These are phyloP conservation scores for Coemansia sp. DNA, from an alignment of 192 early-diverging fungal species.

Conservation along the genomic window DNA sequence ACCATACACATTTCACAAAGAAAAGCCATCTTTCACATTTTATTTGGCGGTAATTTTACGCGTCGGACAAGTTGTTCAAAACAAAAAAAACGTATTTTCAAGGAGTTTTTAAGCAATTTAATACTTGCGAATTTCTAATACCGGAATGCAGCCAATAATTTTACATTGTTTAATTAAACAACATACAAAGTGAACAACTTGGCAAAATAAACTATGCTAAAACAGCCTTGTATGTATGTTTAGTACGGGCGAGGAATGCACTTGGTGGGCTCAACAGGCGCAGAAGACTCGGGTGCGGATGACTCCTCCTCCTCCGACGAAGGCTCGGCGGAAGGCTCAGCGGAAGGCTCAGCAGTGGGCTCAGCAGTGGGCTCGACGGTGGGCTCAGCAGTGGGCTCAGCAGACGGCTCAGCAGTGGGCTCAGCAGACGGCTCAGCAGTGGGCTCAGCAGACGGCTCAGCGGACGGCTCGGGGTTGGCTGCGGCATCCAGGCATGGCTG, in stretches of 20 bases:
- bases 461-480: background rate
- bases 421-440: background rate
- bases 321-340: background rate
- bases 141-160: too few relatives aligned
- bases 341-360: background rate
- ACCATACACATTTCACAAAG: too few relatives aligned
- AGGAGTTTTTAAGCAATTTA: too few relatives aligned
- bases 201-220: background rate
- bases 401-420: background rate
- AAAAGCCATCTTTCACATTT: too few relatives aligned
- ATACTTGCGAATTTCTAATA: too few relatives aligned
- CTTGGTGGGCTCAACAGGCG: background rate
- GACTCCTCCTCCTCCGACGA: slow-evolving; percentile 1
- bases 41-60: too few relatives aligned
- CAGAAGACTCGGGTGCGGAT: background rate
- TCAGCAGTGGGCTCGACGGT: too few relatives aligned
- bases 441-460: background rate
- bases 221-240: background rate
- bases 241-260: slow-evolving; percentile 4
- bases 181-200: too few relatives aligned
- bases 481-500: slow-evolving; percentile 5
- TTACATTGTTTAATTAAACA: too few relatives aligned
- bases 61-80: too few relatives aligned
- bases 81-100: too few relatives aligned
- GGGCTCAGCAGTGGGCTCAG: background rate